phyloP scores from a whole-genome alignment of 2,329 filamentous ascomycete species.

The Colletotrichum paranaense region DNA sequence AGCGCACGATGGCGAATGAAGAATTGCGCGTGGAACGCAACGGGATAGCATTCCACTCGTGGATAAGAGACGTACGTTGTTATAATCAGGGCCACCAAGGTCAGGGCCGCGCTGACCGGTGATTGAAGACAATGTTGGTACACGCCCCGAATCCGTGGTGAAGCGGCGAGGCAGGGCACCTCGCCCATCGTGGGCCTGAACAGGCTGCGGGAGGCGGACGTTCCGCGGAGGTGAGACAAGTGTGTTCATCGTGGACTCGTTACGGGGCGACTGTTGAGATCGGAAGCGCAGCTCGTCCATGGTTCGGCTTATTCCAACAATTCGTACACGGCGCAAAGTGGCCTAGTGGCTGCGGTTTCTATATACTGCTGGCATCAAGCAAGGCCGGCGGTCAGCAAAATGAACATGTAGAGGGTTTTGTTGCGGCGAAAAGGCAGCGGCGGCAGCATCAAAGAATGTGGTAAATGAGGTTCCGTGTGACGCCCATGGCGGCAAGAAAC shows the following conservation, averaged over 20 bases:
- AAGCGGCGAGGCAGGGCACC: conserved; percentile 88
- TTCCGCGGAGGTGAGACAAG: conserved; percentile 81
- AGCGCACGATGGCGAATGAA: not conserved
- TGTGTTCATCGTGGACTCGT: conserved; percentile 79
- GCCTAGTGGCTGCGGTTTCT: conserved; percentile 45
- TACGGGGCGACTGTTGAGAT: conserved; percentile 80
- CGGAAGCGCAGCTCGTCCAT: conserved; percentile 87
- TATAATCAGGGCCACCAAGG: conserved; percentile 59
- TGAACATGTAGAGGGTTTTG: not conserved
- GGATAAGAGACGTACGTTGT: conserved; percentile 49
- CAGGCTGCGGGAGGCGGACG: conserved; percentile 70
- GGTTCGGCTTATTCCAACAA: conserved; percentile 52
- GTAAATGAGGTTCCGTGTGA: not conserved
- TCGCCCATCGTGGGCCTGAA: conserved; percentile 73
- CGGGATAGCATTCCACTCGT: not conserved
- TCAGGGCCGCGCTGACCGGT: conserved; percentile 62
- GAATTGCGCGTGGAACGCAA: not conserved
- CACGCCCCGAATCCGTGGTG: conserved; percentile 88
- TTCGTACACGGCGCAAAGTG: conserved; percentile 54
- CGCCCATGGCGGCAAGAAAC: conserved; percentile 22
- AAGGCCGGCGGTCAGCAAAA: conserved; percentile 30
- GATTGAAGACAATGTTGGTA: conserved; percentile 79
- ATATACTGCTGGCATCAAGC: conserved; percentile 43
- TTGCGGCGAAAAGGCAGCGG: not conserved
- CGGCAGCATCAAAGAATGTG: not conserved